phyloP scores from a whole-genome alignment of 2,329 filamentous ascomycete genomes.

The Talaromyces sp. region DNA sequence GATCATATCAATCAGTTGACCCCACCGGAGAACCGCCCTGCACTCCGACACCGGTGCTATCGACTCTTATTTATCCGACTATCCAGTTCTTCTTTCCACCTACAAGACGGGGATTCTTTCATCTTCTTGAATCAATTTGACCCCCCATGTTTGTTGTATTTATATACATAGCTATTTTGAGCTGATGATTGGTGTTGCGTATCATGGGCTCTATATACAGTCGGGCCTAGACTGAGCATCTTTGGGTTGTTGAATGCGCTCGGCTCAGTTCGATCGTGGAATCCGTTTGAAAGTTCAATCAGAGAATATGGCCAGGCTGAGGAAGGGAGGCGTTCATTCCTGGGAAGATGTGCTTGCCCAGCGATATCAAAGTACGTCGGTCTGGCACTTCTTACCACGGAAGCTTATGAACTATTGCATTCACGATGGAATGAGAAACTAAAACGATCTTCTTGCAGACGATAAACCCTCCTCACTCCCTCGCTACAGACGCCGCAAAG shows the following conservation, averaged over 20 bases:
- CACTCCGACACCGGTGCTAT: constrained; percentile 7
- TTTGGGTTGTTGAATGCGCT: neutral
- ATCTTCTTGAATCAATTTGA: neutral
- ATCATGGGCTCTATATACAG: constrained; percentile 3
- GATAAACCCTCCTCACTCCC: constrained; percentile 19
- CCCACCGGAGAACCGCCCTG: neutral
- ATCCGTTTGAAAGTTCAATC: too few species aligned
- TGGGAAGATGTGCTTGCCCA: constrained; percentile 41
- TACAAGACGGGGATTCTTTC: neutral
- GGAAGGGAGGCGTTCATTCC: constrained; percentile 37
- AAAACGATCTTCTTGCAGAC: constrained; percentile 9
- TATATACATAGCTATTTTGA: neutral
- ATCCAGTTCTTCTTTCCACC: neutral
- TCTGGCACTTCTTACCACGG: neutral
- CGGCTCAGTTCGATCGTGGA: too few species aligned
- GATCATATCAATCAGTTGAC: neutral
- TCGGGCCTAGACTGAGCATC: neutral
- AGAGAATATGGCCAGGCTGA: constrained; percentile 31
- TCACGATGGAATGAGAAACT: neutral
- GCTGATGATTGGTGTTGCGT: neutral
- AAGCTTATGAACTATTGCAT: neutral
- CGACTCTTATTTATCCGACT: neutral
- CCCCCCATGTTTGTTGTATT: neutral
- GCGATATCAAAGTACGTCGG: constrained; percentile 36
- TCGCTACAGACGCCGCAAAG: constrained; percentile 18